A percentile compares a stretch with the other conserved stretches of the same genome.
Evolutionary conservation across 257 asterid genomes (phyloP).

Genomic region (Lycium barbarum): DNA sequence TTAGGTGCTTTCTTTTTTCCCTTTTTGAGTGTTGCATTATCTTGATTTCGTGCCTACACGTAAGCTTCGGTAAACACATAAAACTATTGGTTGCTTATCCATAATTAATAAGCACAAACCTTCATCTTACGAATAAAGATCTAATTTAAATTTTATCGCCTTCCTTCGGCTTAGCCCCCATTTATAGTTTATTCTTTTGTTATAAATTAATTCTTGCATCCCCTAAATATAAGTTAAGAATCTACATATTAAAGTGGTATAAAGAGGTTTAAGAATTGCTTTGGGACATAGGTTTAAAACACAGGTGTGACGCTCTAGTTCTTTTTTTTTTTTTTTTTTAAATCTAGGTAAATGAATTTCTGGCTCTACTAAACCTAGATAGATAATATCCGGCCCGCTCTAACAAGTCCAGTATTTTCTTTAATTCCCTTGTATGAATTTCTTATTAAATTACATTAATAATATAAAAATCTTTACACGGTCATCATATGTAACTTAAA

Average conservation of each 20-base stretch:
- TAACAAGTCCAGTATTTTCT: too few relatives aligned
- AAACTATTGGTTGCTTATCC: constrained; percentile 38
- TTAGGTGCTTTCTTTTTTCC: constrained; percentile 46
- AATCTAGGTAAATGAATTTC: not conserved
- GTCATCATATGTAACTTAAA: not conserved
- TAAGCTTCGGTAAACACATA: constrained; percentile 46
- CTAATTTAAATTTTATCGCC: too few relatives aligned
- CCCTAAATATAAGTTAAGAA: not conserved
- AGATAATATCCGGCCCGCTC: not conserved
- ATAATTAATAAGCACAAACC: constrained; percentile 18
- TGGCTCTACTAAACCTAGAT: not conserved
- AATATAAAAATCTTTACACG: not conserved
- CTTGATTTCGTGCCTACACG: constrained; percentile 71
- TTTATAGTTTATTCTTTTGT: too few relatives aligned
- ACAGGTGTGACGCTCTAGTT: not conserved
- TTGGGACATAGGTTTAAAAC: not conserved
- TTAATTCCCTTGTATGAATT: too few relatives aligned
- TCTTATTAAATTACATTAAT: not conserved
- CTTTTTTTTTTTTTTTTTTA: too few relatives aligned
- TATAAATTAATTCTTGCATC: not conserved
- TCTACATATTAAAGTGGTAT: too few relatives aligned
- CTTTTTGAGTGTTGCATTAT: constrained; percentile 48
- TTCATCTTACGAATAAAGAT: not conserved
- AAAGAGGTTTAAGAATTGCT: too few relatives aligned
- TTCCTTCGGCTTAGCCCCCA: too few relatives aligned